phyloP scores from a whole-genome alignment of 768 basidiomycete genomes.

The Leccinum aurantiacum region DNA sequence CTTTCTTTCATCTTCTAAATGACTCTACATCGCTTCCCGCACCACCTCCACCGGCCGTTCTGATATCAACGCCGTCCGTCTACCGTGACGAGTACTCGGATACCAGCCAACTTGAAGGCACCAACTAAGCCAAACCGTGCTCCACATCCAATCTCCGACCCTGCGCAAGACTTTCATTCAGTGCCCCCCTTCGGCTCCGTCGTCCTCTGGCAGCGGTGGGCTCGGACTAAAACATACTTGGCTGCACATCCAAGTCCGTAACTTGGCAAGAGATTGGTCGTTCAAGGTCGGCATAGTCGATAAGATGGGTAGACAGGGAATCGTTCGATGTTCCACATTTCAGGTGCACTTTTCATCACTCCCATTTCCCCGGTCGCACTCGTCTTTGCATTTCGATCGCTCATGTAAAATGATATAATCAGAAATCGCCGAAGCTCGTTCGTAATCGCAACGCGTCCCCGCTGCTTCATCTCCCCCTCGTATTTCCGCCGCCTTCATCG shows the following conservation, averaged over 20 bases:
- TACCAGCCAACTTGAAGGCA: conserved; percentile 32
- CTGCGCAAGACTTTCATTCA: conserved; percentile 66
- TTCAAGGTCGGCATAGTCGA: conserved; percentile 78
- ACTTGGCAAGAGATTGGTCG: conserved; percentile 66
- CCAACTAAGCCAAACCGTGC: conserved; percentile 60
- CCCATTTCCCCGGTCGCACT: conserved; percentile 4
- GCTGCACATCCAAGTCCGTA: conserved; percentile 74
- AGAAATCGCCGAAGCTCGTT: conserved; percentile 59
- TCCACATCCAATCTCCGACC: conserved; percentile 80
- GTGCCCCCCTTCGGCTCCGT: conserved; percentile 45
- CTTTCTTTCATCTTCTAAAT: conserved; percentile 62
- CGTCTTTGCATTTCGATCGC: conserved; percentile 3
- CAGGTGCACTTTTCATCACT: conserved; percentile 50
- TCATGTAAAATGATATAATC: conserved; percentile 13
- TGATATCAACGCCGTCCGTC: conserved; percentile 44
- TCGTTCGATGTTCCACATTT: conserved; percentile 73
- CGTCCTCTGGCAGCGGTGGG: conserved; percentile 22
- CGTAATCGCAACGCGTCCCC: conserved; percentile 42
- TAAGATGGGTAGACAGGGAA: conserved; percentile 54
- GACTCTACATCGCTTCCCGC: conserved; percentile 52
- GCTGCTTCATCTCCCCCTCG: conserved; percentile 68
- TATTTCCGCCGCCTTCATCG: conserved; percentile 57
- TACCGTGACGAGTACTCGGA: conserved; percentile 30
- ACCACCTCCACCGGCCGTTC: conserved; percentile 45
- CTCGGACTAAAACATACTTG: conserved; percentile 69